phyloP scores from a whole-genome alignment of 257 asterid genomes.

The Linaria vulgaris region DNA sequence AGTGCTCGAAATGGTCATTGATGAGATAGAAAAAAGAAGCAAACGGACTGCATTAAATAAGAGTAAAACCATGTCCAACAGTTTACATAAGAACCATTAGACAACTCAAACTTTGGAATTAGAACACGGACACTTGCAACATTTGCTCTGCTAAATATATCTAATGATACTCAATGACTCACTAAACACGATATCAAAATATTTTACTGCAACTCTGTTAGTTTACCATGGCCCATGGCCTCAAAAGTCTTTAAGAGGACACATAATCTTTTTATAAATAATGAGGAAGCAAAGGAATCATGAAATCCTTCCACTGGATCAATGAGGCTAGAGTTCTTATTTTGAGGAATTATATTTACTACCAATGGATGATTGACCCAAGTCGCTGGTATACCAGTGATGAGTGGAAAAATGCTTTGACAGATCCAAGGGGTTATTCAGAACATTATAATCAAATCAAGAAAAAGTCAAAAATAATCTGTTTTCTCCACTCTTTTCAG shows the following conservation, averaged over 20 bases:
- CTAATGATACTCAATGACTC: background rate
- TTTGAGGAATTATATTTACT: conserved; percentile 3
- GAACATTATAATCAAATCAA: too few species aligned
- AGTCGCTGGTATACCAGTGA: background rate
- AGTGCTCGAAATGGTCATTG: background rate
- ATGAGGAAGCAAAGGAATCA: background rate
- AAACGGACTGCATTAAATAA: background rate
- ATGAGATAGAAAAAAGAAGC: background rate
- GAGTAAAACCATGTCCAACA: background rate
- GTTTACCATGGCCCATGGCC: background rate
- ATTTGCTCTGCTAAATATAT: background rate
- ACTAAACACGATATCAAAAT: too few species aligned
- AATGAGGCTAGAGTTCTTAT: background rate
- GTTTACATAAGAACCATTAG: background rate
- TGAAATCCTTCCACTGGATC: background rate
- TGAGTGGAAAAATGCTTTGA: too few species aligned
- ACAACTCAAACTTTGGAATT: background rate
- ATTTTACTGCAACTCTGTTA: too few species aligned
- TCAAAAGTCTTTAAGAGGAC: background rate
- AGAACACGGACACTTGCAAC: background rate
- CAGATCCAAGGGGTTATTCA: too few species aligned
- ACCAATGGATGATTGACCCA: background rate
- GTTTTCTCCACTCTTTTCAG: too few species aligned
- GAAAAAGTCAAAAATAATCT: too few species aligned
- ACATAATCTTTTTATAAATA: background rate